Conservation (phyloP, 441 rosid species). For the Codiaeum variegatum region DNA sequence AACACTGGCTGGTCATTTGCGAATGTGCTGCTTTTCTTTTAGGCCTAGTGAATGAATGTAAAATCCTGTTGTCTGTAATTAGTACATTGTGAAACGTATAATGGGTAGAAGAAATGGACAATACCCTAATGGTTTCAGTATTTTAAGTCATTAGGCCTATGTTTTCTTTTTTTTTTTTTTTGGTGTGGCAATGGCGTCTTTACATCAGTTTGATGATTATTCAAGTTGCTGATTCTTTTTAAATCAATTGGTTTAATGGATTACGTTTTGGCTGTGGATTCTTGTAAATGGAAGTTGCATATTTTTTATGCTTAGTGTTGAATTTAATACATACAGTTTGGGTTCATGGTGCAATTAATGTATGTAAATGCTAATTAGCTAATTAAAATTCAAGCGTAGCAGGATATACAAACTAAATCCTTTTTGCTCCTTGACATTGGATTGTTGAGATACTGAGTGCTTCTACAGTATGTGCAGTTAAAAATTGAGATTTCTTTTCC, state of each 20-base stretch:
- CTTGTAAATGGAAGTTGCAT: not conserved
- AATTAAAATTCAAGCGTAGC: not conserved
- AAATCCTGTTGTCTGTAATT: not conserved
- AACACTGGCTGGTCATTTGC: not conserved
- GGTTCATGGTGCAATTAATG: not conserved
- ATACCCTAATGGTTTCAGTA: not conserved
- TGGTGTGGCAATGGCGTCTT: not conserved
- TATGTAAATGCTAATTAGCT: not conserved
- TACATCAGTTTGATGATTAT: not conserved
- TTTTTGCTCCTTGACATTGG: too few species aligned
- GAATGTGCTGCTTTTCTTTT: not conserved
- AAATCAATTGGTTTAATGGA: constrained; percentile 2
- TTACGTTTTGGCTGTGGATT: not conserved
- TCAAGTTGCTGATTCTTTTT: not conserved
- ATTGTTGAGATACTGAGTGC: not conserved
- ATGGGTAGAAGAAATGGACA: not conserved
- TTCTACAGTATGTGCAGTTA: not conserved
- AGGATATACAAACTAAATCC: not conserved
- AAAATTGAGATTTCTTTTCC: not conserved
- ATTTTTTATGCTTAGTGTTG: not conserved
- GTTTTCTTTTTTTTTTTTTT: too few species aligned
- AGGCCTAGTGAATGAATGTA: not conserved
- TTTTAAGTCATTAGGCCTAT: not conserved
- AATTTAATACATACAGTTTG: not conserved
- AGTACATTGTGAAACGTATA: not conserved